These are phyloP conservation scores for Ophiostoma angusticollis DNA, from an alignment of 2,329 filamentous ascomycete species.

Conservation along the genomic window DNA sequence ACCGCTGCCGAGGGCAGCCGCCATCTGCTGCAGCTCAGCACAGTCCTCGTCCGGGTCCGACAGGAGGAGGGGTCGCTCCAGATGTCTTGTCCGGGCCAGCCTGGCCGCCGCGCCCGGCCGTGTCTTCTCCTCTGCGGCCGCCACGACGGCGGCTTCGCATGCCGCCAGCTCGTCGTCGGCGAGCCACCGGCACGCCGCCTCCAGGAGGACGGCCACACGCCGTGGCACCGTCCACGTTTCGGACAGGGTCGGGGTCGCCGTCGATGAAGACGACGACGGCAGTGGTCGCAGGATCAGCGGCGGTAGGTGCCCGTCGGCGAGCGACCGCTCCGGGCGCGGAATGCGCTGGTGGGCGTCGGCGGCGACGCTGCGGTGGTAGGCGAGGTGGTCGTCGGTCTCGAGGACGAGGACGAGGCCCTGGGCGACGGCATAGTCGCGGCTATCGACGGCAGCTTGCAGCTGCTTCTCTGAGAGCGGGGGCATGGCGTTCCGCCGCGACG, in stretches of 20 bases:
- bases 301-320: conserved; percentile 3
- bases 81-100: background rate
- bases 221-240: conserved; percentile 9
- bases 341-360: background rate
- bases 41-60: conserved; percentile 9
- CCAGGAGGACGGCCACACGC: conserved; percentile 2
- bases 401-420: conserved; percentile 6
- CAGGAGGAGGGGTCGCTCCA: conserved; percentile 8
- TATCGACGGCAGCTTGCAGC: background rate
- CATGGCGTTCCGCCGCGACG: background rate
- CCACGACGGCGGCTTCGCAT: background rate
- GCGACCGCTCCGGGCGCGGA: background rate
- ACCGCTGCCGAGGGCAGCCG: background rate
- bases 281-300: conserved; percentile 1
- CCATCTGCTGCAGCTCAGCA: conserved; percentile 1
- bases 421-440: conserved; percentile 3
- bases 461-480: background rate
- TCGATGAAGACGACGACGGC: too few relatives aligned
- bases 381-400: conserved; percentile 5
- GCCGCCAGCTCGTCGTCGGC: background rate
- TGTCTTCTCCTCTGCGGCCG: background rate
- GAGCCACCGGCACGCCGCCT: background rate
- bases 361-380: background rate
- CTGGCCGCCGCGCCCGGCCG: background rate
- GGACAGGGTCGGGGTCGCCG: background rate